Conservation (phyloP, 768 basidiomycete species). For the Omphalotus guepiniiformis region DNA sequence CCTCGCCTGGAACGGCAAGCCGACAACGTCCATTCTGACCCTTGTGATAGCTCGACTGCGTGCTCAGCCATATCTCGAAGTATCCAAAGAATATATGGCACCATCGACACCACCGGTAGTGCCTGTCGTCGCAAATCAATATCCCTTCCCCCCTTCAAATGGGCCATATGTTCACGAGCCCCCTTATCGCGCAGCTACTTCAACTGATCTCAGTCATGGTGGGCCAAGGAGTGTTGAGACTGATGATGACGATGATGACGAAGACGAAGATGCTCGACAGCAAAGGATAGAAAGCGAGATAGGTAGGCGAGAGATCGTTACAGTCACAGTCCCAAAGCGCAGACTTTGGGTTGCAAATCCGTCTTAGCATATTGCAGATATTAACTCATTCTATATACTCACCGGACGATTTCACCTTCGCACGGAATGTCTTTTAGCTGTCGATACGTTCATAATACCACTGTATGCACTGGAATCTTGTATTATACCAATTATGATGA, state of each 20-base stretch:
- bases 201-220: slow-evolving; percentile 38
- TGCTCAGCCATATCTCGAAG: slow-evolving; percentile 12
- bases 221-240: slow-evolving; percentile 49
- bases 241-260: slow-evolving; percentile 63
- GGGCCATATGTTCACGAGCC: slow-evolving; percentile 72
- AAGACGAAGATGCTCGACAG: slow-evolving; percentile 73
- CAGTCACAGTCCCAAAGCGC: slow-evolving; percentile 71
- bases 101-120: slow-evolving; percentile 34
- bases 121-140: slow-evolving; percentile 34
- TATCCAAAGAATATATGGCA: slow-evolving; percentile 27
- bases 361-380: slow-evolving; percentile 23
- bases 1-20: slow-evolving; percentile 56
- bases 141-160: slow-evolving; percentile 39
- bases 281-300: slow-evolving; percentile 79
- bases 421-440: neutral
- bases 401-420: neutral
- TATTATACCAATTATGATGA: slow-evolving; percentile 4
- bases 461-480: slow-evolving; percentile 7
- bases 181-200: slow-evolving; percentile 41
- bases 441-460: slow-evolving; percentile 3
- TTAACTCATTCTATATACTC: neutral
- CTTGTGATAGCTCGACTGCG: slow-evolving; percentile 43
- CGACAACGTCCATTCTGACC: slow-evolving; percentile 54
- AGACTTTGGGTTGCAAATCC: slow-evolving; percentile 74
- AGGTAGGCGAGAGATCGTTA: slow-evolving; percentile 77